Base-by-base conservation (phyloP, 305 asterid genomes). In the Caryopteris hybrid region DNA sequence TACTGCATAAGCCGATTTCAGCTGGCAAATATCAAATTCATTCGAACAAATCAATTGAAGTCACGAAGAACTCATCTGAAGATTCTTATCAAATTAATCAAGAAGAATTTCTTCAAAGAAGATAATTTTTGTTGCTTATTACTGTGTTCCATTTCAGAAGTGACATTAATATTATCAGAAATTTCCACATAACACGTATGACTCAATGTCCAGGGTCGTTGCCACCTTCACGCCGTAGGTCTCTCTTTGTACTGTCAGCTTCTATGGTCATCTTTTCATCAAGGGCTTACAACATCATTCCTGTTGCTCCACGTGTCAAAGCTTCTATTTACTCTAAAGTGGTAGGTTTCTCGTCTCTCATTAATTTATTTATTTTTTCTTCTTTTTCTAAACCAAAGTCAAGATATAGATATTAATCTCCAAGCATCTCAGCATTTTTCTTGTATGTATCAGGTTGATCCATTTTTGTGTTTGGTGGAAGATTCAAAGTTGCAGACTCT, bases 211-310 rank as follows among this genome's bases (percentile, higher is more conserved):
- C 95, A 91, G 98, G 95, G 70, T 69, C 79, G 16, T 78, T 92
- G 50, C 92, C 89, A 59, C 85, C 95, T 50, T 87, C 99, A 70
- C 85, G 99, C 34, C 83, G 92, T 22, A 87, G 99, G 81, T 95
- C 99, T 74, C 94, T 95, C 50, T 95, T 84, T 73, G 82, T 88
- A 58, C 80, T 95, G 79, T 91, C 98, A 20, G 79, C 81, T 64
- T 84, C 86, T 16, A 95, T 95, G 99, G 85, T 95, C 47, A 78
- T 95, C 54, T 89, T 95, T 73, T 80, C 96, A 69, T 76, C 97
- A 0, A 88, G 85, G 82, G 98, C 99, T 74, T 89, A 82, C 78
- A 78, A 71, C 74, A 86, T 95, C 66, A 70, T 79, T 77, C 86
- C 95, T 23, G 86, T 95, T 18, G 70, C 82, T 66, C 71, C 90